Conservation (phyloP, 345 rosid genomes). For the Acer campestre region DNA sequence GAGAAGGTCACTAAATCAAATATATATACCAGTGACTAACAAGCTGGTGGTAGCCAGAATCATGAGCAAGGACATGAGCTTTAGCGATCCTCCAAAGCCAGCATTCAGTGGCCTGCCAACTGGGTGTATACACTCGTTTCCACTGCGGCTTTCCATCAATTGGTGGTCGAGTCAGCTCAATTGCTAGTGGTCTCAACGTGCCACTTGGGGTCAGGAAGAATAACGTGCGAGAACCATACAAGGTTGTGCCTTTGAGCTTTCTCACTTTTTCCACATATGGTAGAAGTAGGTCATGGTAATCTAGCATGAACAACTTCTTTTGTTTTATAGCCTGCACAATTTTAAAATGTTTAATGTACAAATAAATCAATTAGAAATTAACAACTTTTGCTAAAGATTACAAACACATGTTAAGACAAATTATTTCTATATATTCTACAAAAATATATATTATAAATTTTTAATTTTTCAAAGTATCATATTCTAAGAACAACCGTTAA, state of each 20-base stretch:
- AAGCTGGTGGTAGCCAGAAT: constrained; percentile 68
- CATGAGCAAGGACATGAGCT: constrained; percentile 65
- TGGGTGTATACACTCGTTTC: constrained; percentile 53
- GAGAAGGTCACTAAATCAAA: background rate
- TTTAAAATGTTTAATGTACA: background rate
- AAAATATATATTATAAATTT: too few relatives aligned
- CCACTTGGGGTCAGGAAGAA: constrained; percentile 55
- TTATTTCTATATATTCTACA: too few relatives aligned
- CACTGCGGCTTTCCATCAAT: constrained; percentile 61
- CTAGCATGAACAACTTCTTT: constrained; percentile 54
- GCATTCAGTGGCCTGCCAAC: constrained; percentile 41
- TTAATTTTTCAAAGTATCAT: too few relatives aligned
- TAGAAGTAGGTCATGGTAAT: constrained; percentile 59
- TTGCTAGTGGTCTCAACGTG: constrained; percentile 60
- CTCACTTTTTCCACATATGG: constrained; percentile 74
- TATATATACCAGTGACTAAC: constrained; percentile 63
- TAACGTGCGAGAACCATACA: constrained; percentile 73
- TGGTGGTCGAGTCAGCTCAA: constrained; percentile 67
- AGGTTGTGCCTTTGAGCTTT: constrained; percentile 38
- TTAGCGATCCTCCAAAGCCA: constrained; percentile 85
- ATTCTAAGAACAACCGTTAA: background rate
- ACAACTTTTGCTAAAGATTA: too few relatives aligned
- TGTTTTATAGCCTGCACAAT: constrained; percentile 44
- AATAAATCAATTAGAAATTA: background rate
- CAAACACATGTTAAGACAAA: too few relatives aligned